phyloP scores from a whole-genome alignment of 1,284 basidiomycete genomes.

The Cutaneotrichosporon cavernicola region DNA sequence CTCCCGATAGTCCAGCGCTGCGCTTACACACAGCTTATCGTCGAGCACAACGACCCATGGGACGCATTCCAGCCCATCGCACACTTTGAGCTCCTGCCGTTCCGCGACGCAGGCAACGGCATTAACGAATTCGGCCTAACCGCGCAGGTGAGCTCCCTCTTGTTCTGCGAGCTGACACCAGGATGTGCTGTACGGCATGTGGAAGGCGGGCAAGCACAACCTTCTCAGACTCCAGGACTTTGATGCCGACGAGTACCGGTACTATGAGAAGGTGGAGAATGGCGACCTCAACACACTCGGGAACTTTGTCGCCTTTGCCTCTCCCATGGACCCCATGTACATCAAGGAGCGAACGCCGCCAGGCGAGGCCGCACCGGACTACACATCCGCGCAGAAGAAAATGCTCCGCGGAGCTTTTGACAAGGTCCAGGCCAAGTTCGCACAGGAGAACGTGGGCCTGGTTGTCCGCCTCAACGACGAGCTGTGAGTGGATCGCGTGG shows the following conservation, averaged over 20 bases:
- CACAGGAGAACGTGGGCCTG: constrained; percentile 79
- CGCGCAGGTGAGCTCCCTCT: constrained; percentile 60
- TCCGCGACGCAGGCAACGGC: constrained; percentile 92
- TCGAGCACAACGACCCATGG: constrained; percentile 86
- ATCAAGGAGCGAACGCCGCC: constrained; percentile 14
- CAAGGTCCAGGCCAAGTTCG: constrained; percentile 90
- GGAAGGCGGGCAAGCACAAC: constrained; percentile 86
- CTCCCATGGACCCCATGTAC: constrained; percentile 64
- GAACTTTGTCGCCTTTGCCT: constrained; percentile 90
- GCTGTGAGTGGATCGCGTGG: constrained; percentile 52
- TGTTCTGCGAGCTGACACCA: constrained; percentile 29
- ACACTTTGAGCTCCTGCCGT: constrained; percentile 87
- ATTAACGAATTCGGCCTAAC: constrained; percentile 88
- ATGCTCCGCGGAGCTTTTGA: constrained; percentile 74
- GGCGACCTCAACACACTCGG: constrained; percentile 96
- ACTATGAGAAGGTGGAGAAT: constrained; percentile 91
- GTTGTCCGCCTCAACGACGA: constrained; percentile 93
- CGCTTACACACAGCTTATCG: constrained; percentile 72
- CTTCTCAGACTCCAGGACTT: constrained; percentile 91
- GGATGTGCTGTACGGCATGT: constrained; percentile 91
- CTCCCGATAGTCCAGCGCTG: background rate
- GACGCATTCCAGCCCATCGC: constrained; percentile 91
- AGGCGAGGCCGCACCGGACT: constrained; percentile 8
- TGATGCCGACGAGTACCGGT: constrained; percentile 60
- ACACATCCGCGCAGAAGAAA: constrained; percentile 4